Percentiles rank a stretch among this genome's conserved stretches.
Conservation (phyloP, 2,329 filamentous ascomycete species). For the Microcyclospora tardicrescens region DNA sequence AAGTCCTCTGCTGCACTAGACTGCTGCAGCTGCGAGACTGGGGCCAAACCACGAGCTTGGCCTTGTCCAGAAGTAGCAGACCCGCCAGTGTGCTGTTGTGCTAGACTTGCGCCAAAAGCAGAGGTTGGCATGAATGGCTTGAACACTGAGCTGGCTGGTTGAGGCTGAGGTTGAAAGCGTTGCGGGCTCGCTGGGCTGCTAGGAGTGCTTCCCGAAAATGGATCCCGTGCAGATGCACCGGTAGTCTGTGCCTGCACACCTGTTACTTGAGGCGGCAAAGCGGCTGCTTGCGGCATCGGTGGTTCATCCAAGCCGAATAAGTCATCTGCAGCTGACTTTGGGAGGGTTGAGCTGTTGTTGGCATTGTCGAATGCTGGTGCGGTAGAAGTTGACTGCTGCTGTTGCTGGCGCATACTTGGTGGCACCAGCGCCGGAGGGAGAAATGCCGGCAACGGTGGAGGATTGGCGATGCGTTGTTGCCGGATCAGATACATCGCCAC, state of each 20-base stretch:
- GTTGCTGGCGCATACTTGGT: conserved; percentile 63
- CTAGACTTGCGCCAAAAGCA: conserved; percentile 74
- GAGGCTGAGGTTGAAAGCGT: conserved; percentile 15
- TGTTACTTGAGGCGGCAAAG: conserved; percentile 25
- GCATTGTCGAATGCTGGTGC: conserved; percentile 40
- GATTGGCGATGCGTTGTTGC: conserved; percentile 65
- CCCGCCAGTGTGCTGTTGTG: conserved; percentile 61
- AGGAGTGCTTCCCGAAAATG: conserved; percentile 44
- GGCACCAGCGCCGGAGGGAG: conserved; percentile 73
- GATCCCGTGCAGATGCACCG: conserved; percentile 57
- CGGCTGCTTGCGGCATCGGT: conserved; percentile 26
- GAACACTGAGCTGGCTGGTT: conserved; percentile 42
- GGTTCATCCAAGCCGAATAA: conserved; percentile 81
- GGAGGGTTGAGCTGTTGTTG: conserved; percentile 33
- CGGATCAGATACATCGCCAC: conserved; percentile 96
- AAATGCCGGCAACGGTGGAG: conserved; percentile 56
- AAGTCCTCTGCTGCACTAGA: conserved; percentile 56
- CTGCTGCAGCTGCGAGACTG: conserved; percentile 21
- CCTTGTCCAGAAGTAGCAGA: conserved; percentile 26
- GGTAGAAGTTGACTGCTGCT: conserved; percentile 37
- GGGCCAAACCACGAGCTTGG: conserved; percentile 12
- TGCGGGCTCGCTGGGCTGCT: conserved; percentile 40
- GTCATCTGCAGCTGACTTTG: conserved; percentile 81
- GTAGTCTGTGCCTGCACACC: conserved; percentile 56
- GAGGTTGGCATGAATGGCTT: conserved; percentile 90